Percentiles rank a stretch among this genome's conserved stretches.
Evolutionary conservation across 2,329 filamentous ascomycete species (phyloP).

Genomic region (Xylaria sp.): DNA sequence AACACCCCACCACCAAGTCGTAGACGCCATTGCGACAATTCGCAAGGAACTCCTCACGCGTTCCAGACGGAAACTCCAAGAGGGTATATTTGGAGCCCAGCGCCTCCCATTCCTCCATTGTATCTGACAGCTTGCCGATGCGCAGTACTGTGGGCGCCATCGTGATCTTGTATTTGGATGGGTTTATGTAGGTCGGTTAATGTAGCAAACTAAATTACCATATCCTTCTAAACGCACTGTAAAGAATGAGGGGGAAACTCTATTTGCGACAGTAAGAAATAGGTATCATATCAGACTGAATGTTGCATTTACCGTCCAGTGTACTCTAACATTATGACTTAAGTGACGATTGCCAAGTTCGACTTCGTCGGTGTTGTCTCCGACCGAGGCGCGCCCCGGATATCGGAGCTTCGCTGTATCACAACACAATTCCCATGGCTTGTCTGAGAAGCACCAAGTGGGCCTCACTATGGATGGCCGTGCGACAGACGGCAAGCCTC

Average conservation of each 20-base stretch:
- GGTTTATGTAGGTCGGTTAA: background rate
- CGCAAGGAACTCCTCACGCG: constrained; percentile 36
- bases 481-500: background rate
- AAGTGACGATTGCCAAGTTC: background rate
- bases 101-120: constrained; percentile 33
- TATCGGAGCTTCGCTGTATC: constrained; percentile 16
- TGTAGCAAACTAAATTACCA: background rate
- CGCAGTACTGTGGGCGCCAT: constrained; percentile 37
- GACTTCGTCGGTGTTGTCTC: constrained; percentile 8
- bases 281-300: background rate
- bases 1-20: constrained; percentile 37
- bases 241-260: background rate
- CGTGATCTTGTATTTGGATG: background rate
- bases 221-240: background rate
- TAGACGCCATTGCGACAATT: constrained; percentile 36
- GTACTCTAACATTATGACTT: background rate
- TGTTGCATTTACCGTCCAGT: background rate
- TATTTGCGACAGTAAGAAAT: background rate
- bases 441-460: constrained; percentile 13
- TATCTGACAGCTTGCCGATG: constrained; percentile 34
- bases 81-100: constrained; percentile 38
- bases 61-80: constrained; percentile 33
- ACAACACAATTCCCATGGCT: background rate
- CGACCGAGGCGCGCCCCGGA: constrained; percentile 14
- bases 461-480: constrained; percentile 1